Conservation (phyloP, 1,284 basidiomycete species). For the Xanthoconium separans region DNA sequence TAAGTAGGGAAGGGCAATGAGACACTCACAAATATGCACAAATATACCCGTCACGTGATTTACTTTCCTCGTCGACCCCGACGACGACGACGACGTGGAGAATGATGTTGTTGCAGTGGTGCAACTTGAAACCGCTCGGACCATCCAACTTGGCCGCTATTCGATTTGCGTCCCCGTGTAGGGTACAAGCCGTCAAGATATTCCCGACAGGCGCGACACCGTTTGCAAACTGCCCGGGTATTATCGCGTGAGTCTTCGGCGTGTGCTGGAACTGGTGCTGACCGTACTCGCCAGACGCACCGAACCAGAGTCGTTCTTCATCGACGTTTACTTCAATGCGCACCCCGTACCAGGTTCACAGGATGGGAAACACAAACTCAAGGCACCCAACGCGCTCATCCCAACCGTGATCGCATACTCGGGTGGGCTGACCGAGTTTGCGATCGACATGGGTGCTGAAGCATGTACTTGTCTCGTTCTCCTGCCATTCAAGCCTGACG, state of each 20-base stretch:
- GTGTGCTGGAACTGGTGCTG: slow-evolving; percentile 1
- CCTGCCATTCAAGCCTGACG: slow-evolving; percentile 11
- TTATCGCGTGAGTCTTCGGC: slow-evolving; percentile 57
- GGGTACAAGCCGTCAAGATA: slow-evolving; percentile 23
- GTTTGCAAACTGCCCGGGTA: slow-evolving; percentile 56
- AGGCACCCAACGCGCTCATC: slow-evolving; percentile 67
- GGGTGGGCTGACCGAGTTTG: slow-evolving; percentile 64
- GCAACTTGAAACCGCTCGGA: slow-evolving; percentile 58
- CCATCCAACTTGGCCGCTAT: slow-evolving; percentile 39
- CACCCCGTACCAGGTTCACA: slow-evolving; percentile 40
- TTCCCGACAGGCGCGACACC: slow-evolving; percentile 38
- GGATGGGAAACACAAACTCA: slow-evolving; percentile 55
- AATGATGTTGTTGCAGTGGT: slow-evolving; percentile 60
- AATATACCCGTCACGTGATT: slow-evolving; percentile 21
- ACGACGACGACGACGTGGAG: not conserved
- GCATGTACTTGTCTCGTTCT: slow-evolving; percentile 37
- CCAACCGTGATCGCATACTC: slow-evolving; percentile 70
- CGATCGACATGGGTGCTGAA: slow-evolving; percentile 67
- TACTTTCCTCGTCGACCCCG: not conserved
- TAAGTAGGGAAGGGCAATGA: not conserved
- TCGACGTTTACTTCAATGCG: slow-evolving; percentile 73
- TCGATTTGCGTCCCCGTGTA: slow-evolving; percentile 24
- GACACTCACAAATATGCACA: slow-evolving; percentile 17
- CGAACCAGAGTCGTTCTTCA: slow-evolving; percentile 66
- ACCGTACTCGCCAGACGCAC: slow-evolving; percentile 49